Evolutionary conservation across 352 stramenopile species (phyloP), one percentile per base, ranked within the genome.

Genomic region (Phytopythium vexans): DNA sequence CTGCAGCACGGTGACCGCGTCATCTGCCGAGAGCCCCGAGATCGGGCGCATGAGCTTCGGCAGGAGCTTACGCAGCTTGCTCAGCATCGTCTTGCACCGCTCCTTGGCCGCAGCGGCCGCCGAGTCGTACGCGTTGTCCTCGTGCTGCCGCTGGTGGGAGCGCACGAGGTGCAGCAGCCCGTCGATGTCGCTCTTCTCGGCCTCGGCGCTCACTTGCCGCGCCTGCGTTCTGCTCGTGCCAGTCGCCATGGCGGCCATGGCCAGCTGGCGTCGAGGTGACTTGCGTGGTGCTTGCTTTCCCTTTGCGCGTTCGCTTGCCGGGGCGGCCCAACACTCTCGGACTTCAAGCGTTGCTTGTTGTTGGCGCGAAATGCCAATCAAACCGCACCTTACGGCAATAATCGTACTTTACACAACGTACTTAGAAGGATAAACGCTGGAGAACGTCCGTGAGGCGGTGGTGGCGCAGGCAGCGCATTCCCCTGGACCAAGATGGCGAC

Each of bases 21-120:
- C 59, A 3, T 66, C 63, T 6, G 60, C 58, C 6, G 69, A 32
- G n/a, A 81, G 52, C 4, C 60, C 60, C 32, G 69, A 61, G 38
- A 90, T 72, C 0, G 69, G 63, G 0, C 72, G 70, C 75, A 88
- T 79, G 42, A 90, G 62, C 56, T 86, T 88, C 12, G 77, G 80
- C 41, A 90, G 61, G 27, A 90, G 54, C 37, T 83, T 88, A 11
- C 74, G 69, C 43, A 87, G 58, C 56, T 90, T 90, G 10, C 70
- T 75, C 46, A 90, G 58, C 72, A 88, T 78, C 1, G 68, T 82
- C 44, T 83, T 87, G 70, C 80, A 87, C 42, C 66, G 70, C 12
- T 58, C 54, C 60, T 81, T 84, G 16, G 71, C 64, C 0, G 52
- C 65, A 3, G 68, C 55, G 3, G 66, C 39, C 31, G 52, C 52